A percentile compares a stretch with the other conserved stretches of the same genome.
These are phyloP conservation scores for Fremontodendron californicum DNA, from an alignment of 345 rosid species.

Conservation along the genomic window DNA sequence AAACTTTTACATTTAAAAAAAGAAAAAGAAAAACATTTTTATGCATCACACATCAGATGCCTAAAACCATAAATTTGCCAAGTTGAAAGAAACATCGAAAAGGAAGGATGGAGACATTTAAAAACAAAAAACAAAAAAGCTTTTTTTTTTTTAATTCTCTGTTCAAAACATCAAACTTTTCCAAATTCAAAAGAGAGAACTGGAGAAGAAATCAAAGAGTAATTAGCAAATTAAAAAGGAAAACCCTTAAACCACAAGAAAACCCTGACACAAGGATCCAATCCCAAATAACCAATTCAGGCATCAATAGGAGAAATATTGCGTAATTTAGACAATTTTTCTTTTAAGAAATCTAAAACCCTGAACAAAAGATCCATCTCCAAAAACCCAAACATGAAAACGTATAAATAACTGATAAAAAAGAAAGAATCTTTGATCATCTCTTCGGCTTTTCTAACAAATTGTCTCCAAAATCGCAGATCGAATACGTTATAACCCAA, in stretches of 20 bases:
- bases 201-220: neutral
- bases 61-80: neutral
- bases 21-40: neutral
- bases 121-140: neutral
- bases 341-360: conserved; percentile 29
- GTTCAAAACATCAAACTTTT: neutral
- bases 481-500: conserved; percentile 23
- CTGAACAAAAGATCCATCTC: conserved; percentile 21
- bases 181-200: neutral
- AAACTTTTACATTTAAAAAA: neutral
- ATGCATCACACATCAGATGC: neutral
- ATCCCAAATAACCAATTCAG: conserved; percentile 17
- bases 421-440: neutral
- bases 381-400: neutral
- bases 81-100: neutral
- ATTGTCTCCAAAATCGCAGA: conserved; percentile 27
- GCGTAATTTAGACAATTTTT: conserved; percentile 10
- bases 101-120: neutral
- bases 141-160: neutral
- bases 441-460: neutral
- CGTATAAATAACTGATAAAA: neutral
- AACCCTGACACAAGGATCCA: conserved; percentile 29
- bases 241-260: conserved; percentile 35
- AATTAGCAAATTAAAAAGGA: neutral
- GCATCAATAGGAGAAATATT: conserved; percentile 7